Evolutionary conservation across 1,284 basidiomycete genomes (phyloP), one percentile per base, ranked within the genome.

Genomic region (Meira miltonrushii): DNA sequence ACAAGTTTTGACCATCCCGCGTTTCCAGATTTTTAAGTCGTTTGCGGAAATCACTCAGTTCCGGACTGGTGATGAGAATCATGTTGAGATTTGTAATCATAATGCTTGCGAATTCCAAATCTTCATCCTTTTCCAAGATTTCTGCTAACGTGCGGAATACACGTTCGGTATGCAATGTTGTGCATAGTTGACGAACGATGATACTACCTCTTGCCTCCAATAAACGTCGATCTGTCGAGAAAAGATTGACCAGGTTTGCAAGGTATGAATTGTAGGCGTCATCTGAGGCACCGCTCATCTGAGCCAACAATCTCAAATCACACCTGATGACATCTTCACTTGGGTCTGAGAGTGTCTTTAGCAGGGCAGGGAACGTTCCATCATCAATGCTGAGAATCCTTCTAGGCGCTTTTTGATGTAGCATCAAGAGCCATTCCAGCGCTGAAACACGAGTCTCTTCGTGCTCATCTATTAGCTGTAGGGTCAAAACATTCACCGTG

Each of bases 311-410:
- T 66, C 94, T 92, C 54, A 99, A 81, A 75, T 99, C 93, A 69
- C 92, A 88, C 78, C 94, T 94, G 78, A 99, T 92, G 37, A 97
- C 92, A 81, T 95, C 92, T 79, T 98, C 94, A 0, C 92, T 95
- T 1, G 89, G 88, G 79, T 99, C 95, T 0, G 94, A 97, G 37
- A 99, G 81, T 0, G 91, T 96, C 81, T 97, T 97, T 53, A 99
- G 83, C 54, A 99, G 80, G 0, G 92, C 91, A 9, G 92, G 92
- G 79, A 94, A 97, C 1, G 93, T 97, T 9, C 91, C 92, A 69
- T 97, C 93, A 74, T 97, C 92, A 85, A 95, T 89, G 0, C 91
- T 89, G 55, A 97, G 81, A 62, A 96, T 94, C 90, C 94, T 95
- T 79, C 88, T 89, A 0, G 95, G 95, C 17, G 91, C 90, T 77